Evolutionary conservation across 805 yeast genomes (phyloP).

Genomic region (Kregervanrija delftensis): DNA sequence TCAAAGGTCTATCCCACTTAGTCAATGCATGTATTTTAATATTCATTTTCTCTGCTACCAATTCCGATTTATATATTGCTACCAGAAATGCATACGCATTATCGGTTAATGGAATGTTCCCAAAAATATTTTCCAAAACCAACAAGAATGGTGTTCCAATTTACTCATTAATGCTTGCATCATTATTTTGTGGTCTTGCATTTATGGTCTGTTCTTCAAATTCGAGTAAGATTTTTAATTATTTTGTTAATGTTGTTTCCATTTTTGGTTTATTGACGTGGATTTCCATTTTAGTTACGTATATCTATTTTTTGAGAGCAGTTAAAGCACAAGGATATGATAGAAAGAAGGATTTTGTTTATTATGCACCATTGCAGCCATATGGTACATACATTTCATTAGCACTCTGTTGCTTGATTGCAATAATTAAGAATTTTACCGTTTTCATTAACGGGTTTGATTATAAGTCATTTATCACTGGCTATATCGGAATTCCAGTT

Average conservation of each 20-base stretch:
- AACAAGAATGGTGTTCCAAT: slow-evolving; percentile 68
- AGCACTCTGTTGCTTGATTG: slow-evolving; percentile 43
- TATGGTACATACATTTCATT: slow-evolving; percentile 59
- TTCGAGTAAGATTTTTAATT: slow-evolving; percentile 52
- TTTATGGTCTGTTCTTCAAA: slow-evolving; percentile 59
- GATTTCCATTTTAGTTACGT: slow-evolving; percentile 64
- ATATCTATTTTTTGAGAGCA: slow-evolving; percentile 59
- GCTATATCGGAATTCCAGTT: slow-evolving; percentile 70
- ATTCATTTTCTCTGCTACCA: slow-evolving; percentile 76
- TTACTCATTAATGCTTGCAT: slow-evolving; percentile 44
- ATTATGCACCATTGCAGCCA: slow-evolving; percentile 63
- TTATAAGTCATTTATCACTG: slow-evolving; percentile 65
- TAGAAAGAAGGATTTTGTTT: slow-evolving; percentile 46
- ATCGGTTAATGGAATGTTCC: slow-evolving; percentile 70
- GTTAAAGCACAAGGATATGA: slow-evolving; percentile 60
- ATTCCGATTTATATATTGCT: slow-evolving; percentile 71
- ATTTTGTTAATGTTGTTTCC: slow-evolving; percentile 71
- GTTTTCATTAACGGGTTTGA: slow-evolving; percentile 55
- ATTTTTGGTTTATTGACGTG: slow-evolving; percentile 72
- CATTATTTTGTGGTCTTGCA: slow-evolving; percentile 55
- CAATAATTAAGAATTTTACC: slow-evolving; percentile 64
- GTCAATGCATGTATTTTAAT: slow-evolving; percentile 72
- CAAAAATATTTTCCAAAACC: slow-evolving; percentile 56
- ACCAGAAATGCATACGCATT: slow-evolving; percentile 70
- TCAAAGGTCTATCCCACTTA: slow-evolving; percentile 62